Evolutionary conservation across 2,329 filamentous ascomycete species (phyloP), one percentile per base, ranked within the genome.

Genomic region (Colletotrichum sp.): DNA sequence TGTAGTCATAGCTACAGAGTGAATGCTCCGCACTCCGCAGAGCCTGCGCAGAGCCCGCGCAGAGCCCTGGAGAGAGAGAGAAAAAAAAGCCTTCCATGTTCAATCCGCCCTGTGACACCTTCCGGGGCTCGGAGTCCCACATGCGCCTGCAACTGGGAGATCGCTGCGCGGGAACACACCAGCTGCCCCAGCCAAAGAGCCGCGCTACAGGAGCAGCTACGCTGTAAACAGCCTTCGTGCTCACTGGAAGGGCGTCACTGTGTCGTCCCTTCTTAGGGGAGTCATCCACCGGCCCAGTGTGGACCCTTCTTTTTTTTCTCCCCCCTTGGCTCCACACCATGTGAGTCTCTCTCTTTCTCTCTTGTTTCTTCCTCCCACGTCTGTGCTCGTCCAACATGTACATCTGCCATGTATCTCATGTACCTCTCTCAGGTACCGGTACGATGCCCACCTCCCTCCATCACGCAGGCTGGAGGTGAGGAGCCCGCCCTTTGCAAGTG

Each of bases 341-440:
- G 15, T 39, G 21, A 49, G 44, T 52, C 44, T 52, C 30, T 62
- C 30, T 52, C 44, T 52, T 21, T 62, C 30, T 62, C 59, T 62
- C 59, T 65, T 65, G 60, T 65, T 67, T 59, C 39, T 49, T 21
- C 49, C 49, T 34, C 49, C 36, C 32, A 18, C 24, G 44, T 36
- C 62, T 63, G 68, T 70, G 68, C 57, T 63, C 16, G 36, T 59
- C 34, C 9, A 44, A 26, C 39, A 44, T 32, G 69, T 76, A 73
- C 69, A 24, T 68, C 64, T 12, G 36, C 39, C 12, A 68, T 52
- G 55, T 64, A 68, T 52, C 72, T 13, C 55, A 70, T 21, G 76
- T 71, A 77, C 76, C 57, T 68, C 24, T 7, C n/a, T 24, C 55
- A 71, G 57, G 76, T 77, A 76, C 76, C 70, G 74, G 76, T 77